phyloP scores from a whole-genome alignment of 257 asterid genomes.

The Striga asiatica region DNA sequence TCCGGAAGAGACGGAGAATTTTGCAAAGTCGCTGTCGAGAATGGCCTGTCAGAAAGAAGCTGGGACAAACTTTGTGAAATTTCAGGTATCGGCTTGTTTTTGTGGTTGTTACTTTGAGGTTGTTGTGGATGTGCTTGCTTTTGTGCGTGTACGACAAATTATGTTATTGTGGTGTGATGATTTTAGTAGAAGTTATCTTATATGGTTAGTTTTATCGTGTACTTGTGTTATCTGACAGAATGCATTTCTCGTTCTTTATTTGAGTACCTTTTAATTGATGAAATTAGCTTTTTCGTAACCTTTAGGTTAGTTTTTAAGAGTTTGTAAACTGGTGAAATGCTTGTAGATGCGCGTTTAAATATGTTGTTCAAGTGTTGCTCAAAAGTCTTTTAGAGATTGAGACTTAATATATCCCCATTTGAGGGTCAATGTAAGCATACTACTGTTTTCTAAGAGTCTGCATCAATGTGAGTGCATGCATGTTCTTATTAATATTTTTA shows the following conservation, averaged over 20 bases:
- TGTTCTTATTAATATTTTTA: too few relatives aligned
- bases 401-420: too few relatives aligned
- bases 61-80: constrained; percentile 42
- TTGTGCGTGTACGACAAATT: background rate
- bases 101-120: background rate
- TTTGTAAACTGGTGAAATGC: too few relatives aligned
- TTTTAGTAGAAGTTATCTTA: background rate
- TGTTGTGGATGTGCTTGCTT: too few relatives aligned
- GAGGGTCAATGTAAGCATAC: too few relatives aligned
- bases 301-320: too few relatives aligned
- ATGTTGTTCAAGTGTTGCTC: too few relatives aligned
- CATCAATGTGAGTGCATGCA: too few relatives aligned
- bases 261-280: background rate
- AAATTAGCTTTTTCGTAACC: background rate
- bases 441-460: too few relatives aligned
- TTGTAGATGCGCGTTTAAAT: too few relatives aligned
- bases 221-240: background rate
- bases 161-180: background rate
- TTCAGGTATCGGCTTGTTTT: constrained; percentile 49
- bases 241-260: background rate
- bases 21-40: constrained; percentile 53
- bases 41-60: constrained; percentile 63
- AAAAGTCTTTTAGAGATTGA: too few relatives aligned
- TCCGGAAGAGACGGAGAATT: constrained; percentile 77
- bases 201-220: background rate